Percentiles rank a stretch among this genome's conserved stretches.
Conservation (phyloP, 768 basidiomycete genomes). For the Leccinum sublutescens region DNA sequence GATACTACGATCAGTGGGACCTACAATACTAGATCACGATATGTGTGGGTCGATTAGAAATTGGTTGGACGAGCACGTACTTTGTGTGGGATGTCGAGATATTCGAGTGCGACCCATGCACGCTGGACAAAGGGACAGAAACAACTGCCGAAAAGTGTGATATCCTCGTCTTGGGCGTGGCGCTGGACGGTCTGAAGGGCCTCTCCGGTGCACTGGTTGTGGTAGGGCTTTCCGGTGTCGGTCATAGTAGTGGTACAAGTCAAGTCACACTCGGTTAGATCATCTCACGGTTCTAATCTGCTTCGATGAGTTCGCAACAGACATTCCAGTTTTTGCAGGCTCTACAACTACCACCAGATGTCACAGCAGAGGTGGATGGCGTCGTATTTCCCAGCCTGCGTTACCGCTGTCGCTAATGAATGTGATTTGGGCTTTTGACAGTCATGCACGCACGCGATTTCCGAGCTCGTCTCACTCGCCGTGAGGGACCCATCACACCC, state of each 20-base stretch:
- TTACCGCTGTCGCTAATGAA: background rate
- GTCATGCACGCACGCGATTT: conserved; percentile 18
- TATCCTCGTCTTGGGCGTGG: conserved; percentile 47
- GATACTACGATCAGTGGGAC: conserved; percentile 6
- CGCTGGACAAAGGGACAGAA: conserved; percentile 85
- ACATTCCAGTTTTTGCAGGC: conserved; percentile 14
- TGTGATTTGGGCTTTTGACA: conserved; percentile 1
- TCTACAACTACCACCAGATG: conserved; percentile 19
- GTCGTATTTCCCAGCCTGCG: background rate
- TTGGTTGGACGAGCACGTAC: conserved; percentile 34
- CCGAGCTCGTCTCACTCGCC: conserved; percentile 22
- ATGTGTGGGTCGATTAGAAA: background rate
- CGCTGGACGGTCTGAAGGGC: conserved; percentile 57
- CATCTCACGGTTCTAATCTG: background rate
- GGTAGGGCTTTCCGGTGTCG: conserved; percentile 43
- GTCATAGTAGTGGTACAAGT: conserved; percentile 9
- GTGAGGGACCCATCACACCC: background rate
- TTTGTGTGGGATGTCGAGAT: conserved; percentile 68
- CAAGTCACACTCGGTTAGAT: background rate
- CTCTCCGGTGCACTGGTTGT: conserved; percentile 41
- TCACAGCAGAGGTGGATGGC: conserved; percentile 24
- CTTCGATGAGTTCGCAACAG: conserved; percentile 9
- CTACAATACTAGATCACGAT: conserved; percentile 37
- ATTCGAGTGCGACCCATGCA: conserved; percentile 74
- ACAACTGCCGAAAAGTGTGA: conserved; percentile 69